These are phyloP conservation scores for Irpex rosettiformis DNA, from an alignment of 1,284 basidiomycete genomes.

Conservation along the genomic window DNA sequence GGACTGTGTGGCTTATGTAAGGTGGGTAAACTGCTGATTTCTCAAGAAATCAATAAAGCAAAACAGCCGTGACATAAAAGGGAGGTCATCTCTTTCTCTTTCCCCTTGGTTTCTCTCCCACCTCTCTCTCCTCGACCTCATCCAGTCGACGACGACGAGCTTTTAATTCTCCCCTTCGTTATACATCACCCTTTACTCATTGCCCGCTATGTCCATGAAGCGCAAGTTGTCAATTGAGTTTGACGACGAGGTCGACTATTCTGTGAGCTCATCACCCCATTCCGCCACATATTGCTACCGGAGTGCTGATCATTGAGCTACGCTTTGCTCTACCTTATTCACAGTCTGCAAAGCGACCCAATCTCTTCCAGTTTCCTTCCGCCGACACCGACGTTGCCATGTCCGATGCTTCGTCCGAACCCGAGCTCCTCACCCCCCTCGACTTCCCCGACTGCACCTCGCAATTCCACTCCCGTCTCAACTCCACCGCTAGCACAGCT, in stretches of 20 bases:
- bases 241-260: slow-evolving; percentile 43
- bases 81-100: slow-evolving; percentile 4
- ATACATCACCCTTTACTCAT: slow-evolving; percentile 1
- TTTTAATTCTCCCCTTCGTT: slow-evolving; percentile 5
- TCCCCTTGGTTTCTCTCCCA: slow-evolving; percentile 19
- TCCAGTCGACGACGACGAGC: slow-evolving; percentile 8
- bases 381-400: slow-evolving; percentile 64
- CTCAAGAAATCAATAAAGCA: slow-evolving; percentile 22
- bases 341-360: slow-evolving; percentile 64
- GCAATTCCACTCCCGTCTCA: slow-evolving; percentile 58
- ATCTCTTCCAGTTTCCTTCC: slow-evolving; percentile 69
- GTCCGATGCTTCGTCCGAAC: slow-evolving; percentile 55
- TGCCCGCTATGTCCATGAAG: slow-evolving; percentile 56
- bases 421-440: slow-evolving; percentile 39
- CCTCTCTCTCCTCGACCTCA: slow-evolving; percentile 21
- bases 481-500: slow-evolving; percentile 60
- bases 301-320: slow-evolving; percentile 14
- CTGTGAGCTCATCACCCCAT: slow-evolving; percentile 29
- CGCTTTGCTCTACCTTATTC: slow-evolving; percentile 6
- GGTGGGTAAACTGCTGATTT: slow-evolving; percentile 18
- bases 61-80: slow-evolving; percentile 28
- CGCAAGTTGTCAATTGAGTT: slow-evolving; percentile 65
- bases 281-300: slow-evolving; percentile 21
- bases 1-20: slow-evolving; percentile 14
- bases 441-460: slow-evolving; percentile 39